These are phyloP conservation scores for Limtongozyma cylindracea DNA, from an alignment of 805 yeast genomes.

Conservation along the genomic window DNA sequence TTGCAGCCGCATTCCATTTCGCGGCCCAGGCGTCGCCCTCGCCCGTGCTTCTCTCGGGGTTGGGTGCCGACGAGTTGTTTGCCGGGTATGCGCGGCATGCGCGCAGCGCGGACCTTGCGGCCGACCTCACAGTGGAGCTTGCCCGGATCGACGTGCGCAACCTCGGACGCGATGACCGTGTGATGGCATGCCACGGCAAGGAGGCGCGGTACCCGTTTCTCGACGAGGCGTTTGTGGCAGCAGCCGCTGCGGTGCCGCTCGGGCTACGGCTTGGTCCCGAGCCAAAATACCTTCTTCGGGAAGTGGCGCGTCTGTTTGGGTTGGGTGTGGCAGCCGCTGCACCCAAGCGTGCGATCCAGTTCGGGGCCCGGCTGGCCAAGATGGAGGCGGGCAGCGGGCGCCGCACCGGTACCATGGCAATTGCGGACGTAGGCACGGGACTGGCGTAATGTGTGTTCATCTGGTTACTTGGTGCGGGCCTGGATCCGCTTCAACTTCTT, in stretches of 20 bases:
- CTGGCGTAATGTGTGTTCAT: no score
- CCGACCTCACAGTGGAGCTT: no score
- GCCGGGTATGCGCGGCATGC: constrained; percentile 91
- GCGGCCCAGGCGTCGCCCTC: constrained; percentile 48
- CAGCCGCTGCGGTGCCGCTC: not conserved
- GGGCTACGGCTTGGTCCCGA: constrained; percentile 4
- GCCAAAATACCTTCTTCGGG: constrained; percentile 33
- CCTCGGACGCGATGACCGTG: constrained; percentile 81
- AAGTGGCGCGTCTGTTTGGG: constrained; percentile 25
- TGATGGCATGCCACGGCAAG: constrained; percentile 64
- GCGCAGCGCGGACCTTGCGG: no score
- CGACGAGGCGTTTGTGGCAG: constrained; percentile 21
- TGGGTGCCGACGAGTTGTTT: constrained; percentile 93
- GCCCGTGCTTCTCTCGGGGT: constrained; percentile 64
- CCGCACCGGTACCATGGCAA: constrained; percentile 44
- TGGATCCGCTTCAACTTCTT: no score
- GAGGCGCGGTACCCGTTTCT: constrained; percentile 78
- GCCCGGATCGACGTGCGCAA: constrained; percentile 59
- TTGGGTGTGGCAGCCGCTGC: constrained; percentile 38
- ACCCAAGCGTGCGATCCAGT: constrained; percentile 85
- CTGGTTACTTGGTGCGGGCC: no score
- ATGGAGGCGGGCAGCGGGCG: constrained; percentile 63
- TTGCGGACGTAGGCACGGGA: no score
- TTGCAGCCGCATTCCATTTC: constrained; percentile 86
- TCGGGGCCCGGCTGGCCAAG: constrained; percentile 90